These are phyloP conservation scores for Mortierella antarctica DNA, from an alignment of 192 early-diverging fungal species.

Conservation along the genomic window DNA sequence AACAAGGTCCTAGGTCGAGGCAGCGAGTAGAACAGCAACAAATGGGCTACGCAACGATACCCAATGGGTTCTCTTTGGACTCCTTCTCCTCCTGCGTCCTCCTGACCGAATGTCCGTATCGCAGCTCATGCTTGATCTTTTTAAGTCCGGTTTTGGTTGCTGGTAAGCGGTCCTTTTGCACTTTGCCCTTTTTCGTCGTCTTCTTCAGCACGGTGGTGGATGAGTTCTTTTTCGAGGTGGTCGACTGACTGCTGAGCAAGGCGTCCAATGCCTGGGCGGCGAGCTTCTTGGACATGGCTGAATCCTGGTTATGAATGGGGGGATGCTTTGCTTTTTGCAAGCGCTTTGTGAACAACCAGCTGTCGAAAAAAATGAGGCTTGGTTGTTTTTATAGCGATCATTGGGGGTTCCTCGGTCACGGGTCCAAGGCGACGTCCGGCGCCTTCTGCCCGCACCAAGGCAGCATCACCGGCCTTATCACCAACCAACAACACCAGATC, in stretches of 20 bases:
- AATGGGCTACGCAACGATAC: conserved; percentile 18
- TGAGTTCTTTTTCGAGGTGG: conserved; percentile 1
- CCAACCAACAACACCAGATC: too few species aligned
- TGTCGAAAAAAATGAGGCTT: too few species aligned
- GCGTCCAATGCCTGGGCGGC: conserved; percentile 43
- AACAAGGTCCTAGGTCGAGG: background rate
- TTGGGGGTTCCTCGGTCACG: too few species aligned
- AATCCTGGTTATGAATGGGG: too few species aligned
- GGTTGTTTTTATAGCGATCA: too few species aligned
- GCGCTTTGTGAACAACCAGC: too few species aligned
- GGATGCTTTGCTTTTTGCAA: too few species aligned
- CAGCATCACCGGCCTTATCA: too few species aligned
- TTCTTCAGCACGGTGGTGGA: background rate
- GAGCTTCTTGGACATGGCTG: conserved; percentile 50
- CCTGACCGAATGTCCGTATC: conserved; percentile 56
- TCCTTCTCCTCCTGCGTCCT: conserved; percentile 44
- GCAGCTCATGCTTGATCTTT: conserved; percentile 57
- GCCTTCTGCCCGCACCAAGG: too few species aligned
- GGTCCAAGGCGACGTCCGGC: too few species aligned
- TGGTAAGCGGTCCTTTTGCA: conserved; percentile 33
- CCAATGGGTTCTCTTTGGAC: conserved; percentile 55
- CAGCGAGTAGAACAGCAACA: background rate
- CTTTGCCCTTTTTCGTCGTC: conserved; percentile 6
- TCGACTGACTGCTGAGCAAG: conserved; percentile 14
- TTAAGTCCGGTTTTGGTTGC: conserved; percentile 57